phyloP scores from a whole-genome alignment of 139 green algal species.

The Chlamydomonas sp. region DNA sequence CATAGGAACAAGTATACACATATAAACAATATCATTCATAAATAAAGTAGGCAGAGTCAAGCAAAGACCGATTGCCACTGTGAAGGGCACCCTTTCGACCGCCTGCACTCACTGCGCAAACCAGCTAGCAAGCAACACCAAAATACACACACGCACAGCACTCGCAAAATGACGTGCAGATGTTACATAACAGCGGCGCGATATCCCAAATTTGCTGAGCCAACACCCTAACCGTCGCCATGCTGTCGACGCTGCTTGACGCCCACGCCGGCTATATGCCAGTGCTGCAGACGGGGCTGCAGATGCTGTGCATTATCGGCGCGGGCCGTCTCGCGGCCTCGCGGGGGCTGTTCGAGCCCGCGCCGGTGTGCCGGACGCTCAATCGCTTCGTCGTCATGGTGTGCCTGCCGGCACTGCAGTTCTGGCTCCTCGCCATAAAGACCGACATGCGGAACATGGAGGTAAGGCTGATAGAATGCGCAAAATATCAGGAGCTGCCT shows the following conservation, averaged over 20 bases:
- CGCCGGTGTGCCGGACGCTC: constrained; percentile 10
- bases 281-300: constrained; percentile 14
- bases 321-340: neutral
- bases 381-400: constrained; percentile 52
- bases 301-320: constrained; percentile 20
- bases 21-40: too few relatives aligned
- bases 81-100: too few relatives aligned
- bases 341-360: constrained; percentile 3
- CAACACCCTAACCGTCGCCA: neutral
- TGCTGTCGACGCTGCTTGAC: neutral
- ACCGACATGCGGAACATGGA: constrained; percentile 55
- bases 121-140: too few relatives aligned
- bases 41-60: too few relatives aligned
- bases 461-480: neutral
- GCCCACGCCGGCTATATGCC: neutral
- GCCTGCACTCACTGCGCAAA: too few relatives aligned
- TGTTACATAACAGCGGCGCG: too few relatives aligned
- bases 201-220: too few relatives aligned
- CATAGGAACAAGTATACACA: too few relatives aligned
- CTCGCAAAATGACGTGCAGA: too few relatives aligned
- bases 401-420: constrained; percentile 54
- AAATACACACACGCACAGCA: too few relatives aligned
- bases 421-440: constrained; percentile 57
- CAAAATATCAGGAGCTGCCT: neutral
- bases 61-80: too few relatives aligned